phyloP scores from a whole-genome alignment of 148 eudicot species.

The Vaccinium corymbosum region DNA sequence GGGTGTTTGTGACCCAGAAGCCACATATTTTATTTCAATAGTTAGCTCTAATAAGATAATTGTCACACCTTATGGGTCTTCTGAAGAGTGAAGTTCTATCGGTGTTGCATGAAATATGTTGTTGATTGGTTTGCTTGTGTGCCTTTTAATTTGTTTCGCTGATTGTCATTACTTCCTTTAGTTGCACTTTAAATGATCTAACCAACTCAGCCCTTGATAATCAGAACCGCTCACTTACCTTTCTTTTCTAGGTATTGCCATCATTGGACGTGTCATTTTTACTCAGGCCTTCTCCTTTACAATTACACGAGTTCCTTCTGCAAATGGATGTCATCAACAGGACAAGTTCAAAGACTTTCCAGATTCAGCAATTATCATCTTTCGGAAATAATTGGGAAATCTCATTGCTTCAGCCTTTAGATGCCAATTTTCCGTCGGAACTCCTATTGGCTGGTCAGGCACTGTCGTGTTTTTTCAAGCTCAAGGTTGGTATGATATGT shows the following conservation, averaged over 20 bases:
- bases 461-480: constrained; percentile 78
- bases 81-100: not conserved
- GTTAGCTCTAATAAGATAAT: not conserved
- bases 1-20: not conserved
- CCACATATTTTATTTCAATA: not conserved
- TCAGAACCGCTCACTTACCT: constrained; percentile 12
- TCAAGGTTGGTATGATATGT: constrained; percentile 58
- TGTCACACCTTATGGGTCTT: not conserved
- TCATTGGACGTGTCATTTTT: constrained; percentile 78
- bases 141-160: not conserved
- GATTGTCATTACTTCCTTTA: not conserved
- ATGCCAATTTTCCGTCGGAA: constrained; percentile 44
- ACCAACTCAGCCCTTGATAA: constrained; percentile 1
- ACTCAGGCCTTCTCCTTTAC: constrained; percentile 69
- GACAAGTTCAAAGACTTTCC: constrained; percentile 67
- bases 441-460: constrained; percentile 73
- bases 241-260: constrained; percentile 62
- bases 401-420: constrained; percentile 65
- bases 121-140: constrained; percentile 8
- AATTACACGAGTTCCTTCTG: constrained; percentile 67
- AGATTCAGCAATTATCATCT: constrained; percentile 81
- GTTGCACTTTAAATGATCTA: not conserved
- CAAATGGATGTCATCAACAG: constrained; percentile 85
- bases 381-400: constrained; percentile 71
- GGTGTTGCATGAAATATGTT: not conserved